Percentiles rank a stretch among this genome's conserved stretches.
Conservation (phyloP, 768 basidiomycete genomes). For the Psilocybe sp. region DNA sequence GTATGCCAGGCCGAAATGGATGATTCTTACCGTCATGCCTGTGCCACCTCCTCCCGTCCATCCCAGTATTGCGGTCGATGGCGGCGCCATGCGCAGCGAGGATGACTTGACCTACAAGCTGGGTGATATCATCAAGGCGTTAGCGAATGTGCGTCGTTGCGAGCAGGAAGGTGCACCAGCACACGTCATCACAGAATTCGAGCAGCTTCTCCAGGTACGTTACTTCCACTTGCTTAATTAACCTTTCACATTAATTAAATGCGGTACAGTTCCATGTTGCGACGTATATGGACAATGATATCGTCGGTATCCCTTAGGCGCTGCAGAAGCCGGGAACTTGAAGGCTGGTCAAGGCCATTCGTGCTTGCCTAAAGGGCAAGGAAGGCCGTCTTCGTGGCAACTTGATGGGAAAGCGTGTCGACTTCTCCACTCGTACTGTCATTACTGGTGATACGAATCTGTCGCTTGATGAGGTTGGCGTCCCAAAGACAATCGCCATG, state of each 20-base stretch:
- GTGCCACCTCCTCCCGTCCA: constrained; percentile 98
- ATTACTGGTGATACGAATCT: constrained; percentile 99
- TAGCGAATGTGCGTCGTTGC: constrained; percentile 85
- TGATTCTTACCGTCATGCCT: constrained; percentile 97
- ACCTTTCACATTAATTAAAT: constrained; percentile 1
- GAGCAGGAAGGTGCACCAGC: constrained; percentile 97
- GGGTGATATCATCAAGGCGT: constrained; percentile 94
- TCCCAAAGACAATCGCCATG: constrained; percentile 94
- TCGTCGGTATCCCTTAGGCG: constrained; percentile 96
- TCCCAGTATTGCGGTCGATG: constrained; percentile 96
- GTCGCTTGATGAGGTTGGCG: constrained; percentile 94
- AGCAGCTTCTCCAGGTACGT: constrained; percentile 89
- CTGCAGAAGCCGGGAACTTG: constrained; percentile 96
- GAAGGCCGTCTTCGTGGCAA: constrained; percentile 98
- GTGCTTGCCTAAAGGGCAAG: constrained; percentile 96
- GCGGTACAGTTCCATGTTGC: constrained; percentile 87
- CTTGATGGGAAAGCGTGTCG: constrained; percentile 99
- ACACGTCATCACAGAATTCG: constrained; percentile 93
- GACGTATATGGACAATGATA: constrained; percentile 99
- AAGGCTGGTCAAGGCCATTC: constrained; percentile 97
- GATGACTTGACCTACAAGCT: constrained; percentile 99
- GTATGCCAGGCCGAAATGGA: constrained; percentile 98
- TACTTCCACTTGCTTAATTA: background rate
- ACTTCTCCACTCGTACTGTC: constrained; percentile 98
- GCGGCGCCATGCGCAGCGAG: constrained; percentile 94